Base-by-base conservation (phyloP, 2,329 filamentous ascomycete genomes). In the Alternaria postmessia region DNA sequence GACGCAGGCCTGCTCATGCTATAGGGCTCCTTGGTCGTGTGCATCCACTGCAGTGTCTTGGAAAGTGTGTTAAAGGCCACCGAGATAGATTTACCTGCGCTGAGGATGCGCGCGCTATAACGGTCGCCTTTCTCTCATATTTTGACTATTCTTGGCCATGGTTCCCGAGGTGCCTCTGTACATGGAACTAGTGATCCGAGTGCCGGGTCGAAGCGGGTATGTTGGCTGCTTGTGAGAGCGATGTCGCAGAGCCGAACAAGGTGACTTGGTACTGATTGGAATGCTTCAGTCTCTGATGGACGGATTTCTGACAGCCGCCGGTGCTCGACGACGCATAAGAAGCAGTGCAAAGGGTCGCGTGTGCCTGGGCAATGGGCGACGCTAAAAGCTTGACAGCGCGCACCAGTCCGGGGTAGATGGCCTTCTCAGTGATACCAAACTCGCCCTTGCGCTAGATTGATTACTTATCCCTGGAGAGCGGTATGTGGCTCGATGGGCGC, bases 381-480 rank as follows among this genome's bases (percentile, higher is more conserved):
- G 54, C 54, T 42, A 46, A 42, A 34, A 41, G 52, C 53, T 32
- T 46, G 53, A 39, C 32, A 56, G 49, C 16, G 34, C 24, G 34
- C 24, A 26, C 18, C 36, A 22, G 38, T 47, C 53, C 44, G 20
- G 34, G 47, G 44, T 39, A 51, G 22, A 30, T 30, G 32, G 24
- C n/a, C 20, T 42, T 57, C 18, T 51, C 24, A 36, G 32, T 14
- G 12, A 36, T 36, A 16, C 5, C 32, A 12, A 36, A 14, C 14
- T 36, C 14, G 14, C 11, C 32, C 32, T 36, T 60, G 59, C 56
- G 60, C 53, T 49, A 39, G 55, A 44, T 20, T 57, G 39, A 59
- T 57, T 58, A 53, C 51, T 36, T 48, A 63, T 57, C 61, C 69
- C 61, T 43, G 67, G 55, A 61, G 61, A 11, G 42, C 36, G 28